phyloP scores from a whole-genome alignment of 169 alveolate species.

The Perkinsus chesapeaki region DNA sequence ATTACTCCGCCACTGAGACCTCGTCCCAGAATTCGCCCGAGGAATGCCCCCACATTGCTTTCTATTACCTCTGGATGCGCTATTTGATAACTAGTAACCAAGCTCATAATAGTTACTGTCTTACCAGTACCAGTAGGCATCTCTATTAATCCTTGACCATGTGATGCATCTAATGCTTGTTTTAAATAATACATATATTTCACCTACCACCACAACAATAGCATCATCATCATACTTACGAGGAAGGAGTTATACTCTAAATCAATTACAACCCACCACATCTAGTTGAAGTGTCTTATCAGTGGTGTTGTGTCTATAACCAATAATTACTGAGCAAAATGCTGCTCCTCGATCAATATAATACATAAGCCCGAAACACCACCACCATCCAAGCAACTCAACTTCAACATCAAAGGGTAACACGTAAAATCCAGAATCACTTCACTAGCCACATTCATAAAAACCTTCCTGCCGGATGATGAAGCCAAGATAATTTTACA shows the following conservation, averaged over 20 bases:
- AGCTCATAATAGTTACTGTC: constrained; percentile 88
- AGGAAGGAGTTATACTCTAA: too few species aligned
- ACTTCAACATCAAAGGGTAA: too few species aligned
- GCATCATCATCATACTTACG: too few species aligned
- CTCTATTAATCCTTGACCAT: constrained; percentile 92
- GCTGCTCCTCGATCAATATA: background rate
- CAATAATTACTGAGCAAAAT: background rate
- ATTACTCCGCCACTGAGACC: too few species aligned
- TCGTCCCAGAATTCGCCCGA: background rate
- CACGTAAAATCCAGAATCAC: too few species aligned
- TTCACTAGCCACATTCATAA: too few species aligned
- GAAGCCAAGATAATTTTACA: background rate
- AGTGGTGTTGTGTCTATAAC: background rate
- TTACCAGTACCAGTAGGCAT: constrained; percentile 99
- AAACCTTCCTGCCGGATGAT: too few species aligned
- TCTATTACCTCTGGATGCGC: constrained; percentile 67
- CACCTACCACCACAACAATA: background rate
- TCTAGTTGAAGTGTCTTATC: background rate
- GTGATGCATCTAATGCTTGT: constrained; percentile 26
- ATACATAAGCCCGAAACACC: background rate
- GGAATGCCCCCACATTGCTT: constrained; percentile 31
- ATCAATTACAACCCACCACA: too few species aligned
- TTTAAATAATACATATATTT: background rate
- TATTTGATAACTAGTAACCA: constrained; percentile 80
- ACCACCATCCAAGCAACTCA: too few species aligned